A percentile compares a stretch with the other conserved stretches of the same genome.
Conservation (phyloP, 129 eudicot genomes). For the Centaurea solstitialis region DNA sequence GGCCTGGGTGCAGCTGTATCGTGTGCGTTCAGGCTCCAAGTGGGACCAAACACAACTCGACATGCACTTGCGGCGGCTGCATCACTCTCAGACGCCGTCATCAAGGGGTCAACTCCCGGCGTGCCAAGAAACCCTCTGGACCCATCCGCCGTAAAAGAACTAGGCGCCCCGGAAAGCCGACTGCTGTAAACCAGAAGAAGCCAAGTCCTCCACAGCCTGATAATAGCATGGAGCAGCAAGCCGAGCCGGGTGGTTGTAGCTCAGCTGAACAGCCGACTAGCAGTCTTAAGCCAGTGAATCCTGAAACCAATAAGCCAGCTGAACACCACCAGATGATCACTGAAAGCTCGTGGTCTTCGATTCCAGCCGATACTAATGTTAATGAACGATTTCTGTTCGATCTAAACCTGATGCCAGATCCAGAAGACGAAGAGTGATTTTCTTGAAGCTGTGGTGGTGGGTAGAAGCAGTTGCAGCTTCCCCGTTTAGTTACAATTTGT, state of each 20-base stretch:
- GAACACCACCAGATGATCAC: not conserved
- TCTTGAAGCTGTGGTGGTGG: too few relatives aligned
- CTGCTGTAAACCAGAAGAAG: not conserved
- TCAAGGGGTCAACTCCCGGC: not conserved
- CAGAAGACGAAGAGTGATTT: not conserved
- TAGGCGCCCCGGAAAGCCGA: not conserved
- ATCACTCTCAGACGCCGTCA: not conserved
- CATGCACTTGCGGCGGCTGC: not conserved
- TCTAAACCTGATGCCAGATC: not conserved
- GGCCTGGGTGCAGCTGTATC: not conserved
- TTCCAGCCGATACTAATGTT: too few relatives aligned
- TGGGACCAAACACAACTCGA: not conserved
- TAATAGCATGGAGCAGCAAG: too few relatives aligned
- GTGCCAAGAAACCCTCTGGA: not conserved
- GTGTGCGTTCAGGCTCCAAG: conserved; percentile 4
- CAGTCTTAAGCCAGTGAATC: not conserved
- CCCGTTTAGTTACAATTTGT: too few relatives aligned
- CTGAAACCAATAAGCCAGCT: not conserved
- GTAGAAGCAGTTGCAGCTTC: too few relatives aligned
- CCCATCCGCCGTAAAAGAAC: not conserved
- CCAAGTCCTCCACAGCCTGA: not conserved
- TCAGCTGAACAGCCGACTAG: not conserved
- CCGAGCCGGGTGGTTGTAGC: not conserved
- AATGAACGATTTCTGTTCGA: not conserved
- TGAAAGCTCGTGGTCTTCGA: not conserved